These are phyloP conservation scores for Jatropha curcas DNA, from an alignment of 345 rosid genomes.

Conservation along the genomic window DNA sequence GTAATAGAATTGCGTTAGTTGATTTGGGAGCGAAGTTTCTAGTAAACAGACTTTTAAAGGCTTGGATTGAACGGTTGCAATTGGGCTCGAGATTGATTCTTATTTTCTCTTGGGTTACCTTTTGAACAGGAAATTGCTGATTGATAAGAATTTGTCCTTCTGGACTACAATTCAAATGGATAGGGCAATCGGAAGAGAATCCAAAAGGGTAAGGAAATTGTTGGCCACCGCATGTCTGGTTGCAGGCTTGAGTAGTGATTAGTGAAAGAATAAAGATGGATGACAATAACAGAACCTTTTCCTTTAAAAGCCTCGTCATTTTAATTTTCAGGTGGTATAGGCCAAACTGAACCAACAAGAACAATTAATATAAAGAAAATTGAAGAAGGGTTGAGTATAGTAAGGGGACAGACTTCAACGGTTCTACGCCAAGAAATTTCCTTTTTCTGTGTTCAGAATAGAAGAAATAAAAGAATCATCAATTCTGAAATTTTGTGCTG, in stretches of 20 bases:
- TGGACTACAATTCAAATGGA: conserved; percentile 49
- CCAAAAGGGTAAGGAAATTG: conserved; percentile 59
- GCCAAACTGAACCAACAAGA: too few relatives aligned
- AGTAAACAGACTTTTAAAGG: conserved; percentile 41
- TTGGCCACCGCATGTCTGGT: conserved; percentile 37
- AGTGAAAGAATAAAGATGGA: conserved; percentile 5
- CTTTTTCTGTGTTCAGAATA: neutral
- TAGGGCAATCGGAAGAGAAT: conserved; percentile 47
- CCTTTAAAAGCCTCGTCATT: neutral
- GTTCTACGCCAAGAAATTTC: neutral
- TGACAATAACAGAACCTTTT: neutral
- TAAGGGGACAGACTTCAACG: neutral
- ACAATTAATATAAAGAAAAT: neutral
- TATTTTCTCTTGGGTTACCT: conserved; percentile 21
- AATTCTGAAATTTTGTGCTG: neutral
- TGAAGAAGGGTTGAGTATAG: neutral
- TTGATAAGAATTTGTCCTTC: conserved; percentile 23
- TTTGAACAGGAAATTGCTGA: conserved; percentile 27
- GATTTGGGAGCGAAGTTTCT: conserved; percentile 43
- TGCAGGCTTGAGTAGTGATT: conserved; percentile 28
- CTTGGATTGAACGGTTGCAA: conserved; percentile 47
- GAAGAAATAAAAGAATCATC: too few relatives aligned
- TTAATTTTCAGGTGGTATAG: neutral
- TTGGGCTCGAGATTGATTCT: conserved; percentile 39
- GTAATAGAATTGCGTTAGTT: conserved; percentile 45